Evolutionary conservation across 1,284 basidiomycete species (phyloP), one percentile per base, ranked within the genome.

Genomic region (Leccinum fallax): DNA sequence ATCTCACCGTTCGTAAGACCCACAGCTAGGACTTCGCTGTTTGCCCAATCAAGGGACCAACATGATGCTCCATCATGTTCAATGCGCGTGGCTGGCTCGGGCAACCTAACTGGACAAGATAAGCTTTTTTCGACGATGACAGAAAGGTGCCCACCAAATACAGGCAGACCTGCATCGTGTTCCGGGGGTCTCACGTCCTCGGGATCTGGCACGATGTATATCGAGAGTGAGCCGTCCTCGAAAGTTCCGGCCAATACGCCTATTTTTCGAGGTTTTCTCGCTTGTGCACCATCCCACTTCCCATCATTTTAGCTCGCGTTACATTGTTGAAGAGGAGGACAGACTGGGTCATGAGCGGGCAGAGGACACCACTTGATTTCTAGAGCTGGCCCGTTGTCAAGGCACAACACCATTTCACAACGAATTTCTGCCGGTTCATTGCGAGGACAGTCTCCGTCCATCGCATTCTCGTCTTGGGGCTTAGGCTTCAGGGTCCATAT

Each of bases 341-440:
- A 56, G 57, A 64, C 63, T 32, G 53, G 43, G 71, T 94, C 92
- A 69, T 93, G 85, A 19, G 88, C 84, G 0, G 93, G 93, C 40
- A 93, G 72, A 4, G 94, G 95, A 76, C 94, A 95, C 94, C 95
- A 97, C 75, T 89, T 92, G 16, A 95, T 71, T 57, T 92, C 88
- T 65, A 87, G 83, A 4, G 87, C 90, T 4, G 89, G 83, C 0
- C 93, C 92, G 28, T 83, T 82, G 19, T 94, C 87, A 5, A 93
- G 66, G 66, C 93, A 95, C 0, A 97, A 68, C 6, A 92, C 85
- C 79, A 93, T 80, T 68, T 90, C 92, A 66, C 92, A 92, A 13
- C 71, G 76, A 78, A 90, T 81, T 59, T 78, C 72, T 0, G 58
- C 60, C 55, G 61, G 51, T 21, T 63, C 65, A 1, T 7, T 51